Conservation (phyloP, 371 early-diverging fungal genomes). For the Gilbertella persicaria region DNA sequence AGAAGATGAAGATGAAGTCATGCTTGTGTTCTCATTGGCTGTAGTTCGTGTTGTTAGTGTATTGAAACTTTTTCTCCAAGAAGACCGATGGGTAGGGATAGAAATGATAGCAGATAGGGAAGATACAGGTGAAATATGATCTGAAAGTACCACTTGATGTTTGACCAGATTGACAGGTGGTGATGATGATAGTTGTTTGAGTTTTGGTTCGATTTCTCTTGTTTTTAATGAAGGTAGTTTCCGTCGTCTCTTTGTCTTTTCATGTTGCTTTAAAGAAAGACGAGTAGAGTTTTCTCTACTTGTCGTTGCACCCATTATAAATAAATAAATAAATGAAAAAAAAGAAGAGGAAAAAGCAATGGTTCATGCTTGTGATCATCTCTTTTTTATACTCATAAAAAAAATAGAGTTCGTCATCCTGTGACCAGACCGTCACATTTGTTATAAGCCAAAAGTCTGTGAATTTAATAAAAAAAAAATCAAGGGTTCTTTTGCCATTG, state of each 20-base stretch:
- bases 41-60: conserved; percentile 3
- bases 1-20: conserved; percentile 10
- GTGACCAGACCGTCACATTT: conserved; percentile 4
- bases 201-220: not conserved
- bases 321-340: not conserved
- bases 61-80: conserved; percentile 17
- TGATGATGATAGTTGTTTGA: not conserved
- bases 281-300: conserved; percentile 22
- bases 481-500: too few species aligned
- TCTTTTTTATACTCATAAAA: too few species aligned
- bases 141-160: conserved; percentile 28
- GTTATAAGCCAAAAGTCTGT: too few species aligned
- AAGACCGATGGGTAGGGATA: conserved; percentile 10
- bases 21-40: conserved; percentile 9
- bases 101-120: conserved; percentile 16
- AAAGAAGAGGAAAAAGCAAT: conserved; percentile 4
- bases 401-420: not conserved
- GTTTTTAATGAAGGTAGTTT: conserved; percentile 16
- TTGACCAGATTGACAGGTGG: conserved; percentile 16
- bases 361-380: too few species aligned
- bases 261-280: too few species aligned
- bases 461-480: too few species aligned
- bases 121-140: conserved; percentile 28
- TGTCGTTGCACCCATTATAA: conserved; percentile 15
- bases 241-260: conserved; percentile 10